phyloP scores from a whole-genome alignment of 345 rosid species.

The Eucalyptus lansdowneana region DNA sequence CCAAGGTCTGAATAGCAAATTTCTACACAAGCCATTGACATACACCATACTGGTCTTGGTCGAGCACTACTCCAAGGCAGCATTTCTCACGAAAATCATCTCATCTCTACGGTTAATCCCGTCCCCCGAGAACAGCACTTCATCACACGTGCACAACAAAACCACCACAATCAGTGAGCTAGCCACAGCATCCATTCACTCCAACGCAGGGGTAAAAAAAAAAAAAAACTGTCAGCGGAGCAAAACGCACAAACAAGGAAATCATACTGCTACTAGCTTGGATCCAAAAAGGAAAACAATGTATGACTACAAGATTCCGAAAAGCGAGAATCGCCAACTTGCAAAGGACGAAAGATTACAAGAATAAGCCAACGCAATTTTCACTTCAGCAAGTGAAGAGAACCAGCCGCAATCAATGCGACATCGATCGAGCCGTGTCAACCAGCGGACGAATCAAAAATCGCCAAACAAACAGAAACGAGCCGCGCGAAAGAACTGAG shows the following conservation, averaged over 20 bases:
- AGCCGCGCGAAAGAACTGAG: not conserved
- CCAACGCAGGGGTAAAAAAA: not conserved
- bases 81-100: not conserved
- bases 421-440: not conserved
- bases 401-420: not conserved
- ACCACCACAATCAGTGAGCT: not conserved
- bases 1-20: not conserved
- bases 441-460: not conserved
- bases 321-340: not conserved
- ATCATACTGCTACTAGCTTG: not conserved
- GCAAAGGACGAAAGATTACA: not conserved
- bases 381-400: not conserved
- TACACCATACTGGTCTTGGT: not conserved
- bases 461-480: not conserved
- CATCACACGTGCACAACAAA: not conserved
- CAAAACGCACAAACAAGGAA: not conserved
- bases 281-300: not conserved
- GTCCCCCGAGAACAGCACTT: not conserved
- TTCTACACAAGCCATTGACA: not conserved
- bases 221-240: not conserved
- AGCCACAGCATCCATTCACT: not conserved
- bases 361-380: not conserved
- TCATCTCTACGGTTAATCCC: not conserved
- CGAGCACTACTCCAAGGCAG: not conserved
- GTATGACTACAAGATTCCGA: not conserved